Evolutionary conservation across 208 protist species (phyloP), one percentile per base, ranked within the genome.

Genomic region (Crithidia mellificae): DNA sequence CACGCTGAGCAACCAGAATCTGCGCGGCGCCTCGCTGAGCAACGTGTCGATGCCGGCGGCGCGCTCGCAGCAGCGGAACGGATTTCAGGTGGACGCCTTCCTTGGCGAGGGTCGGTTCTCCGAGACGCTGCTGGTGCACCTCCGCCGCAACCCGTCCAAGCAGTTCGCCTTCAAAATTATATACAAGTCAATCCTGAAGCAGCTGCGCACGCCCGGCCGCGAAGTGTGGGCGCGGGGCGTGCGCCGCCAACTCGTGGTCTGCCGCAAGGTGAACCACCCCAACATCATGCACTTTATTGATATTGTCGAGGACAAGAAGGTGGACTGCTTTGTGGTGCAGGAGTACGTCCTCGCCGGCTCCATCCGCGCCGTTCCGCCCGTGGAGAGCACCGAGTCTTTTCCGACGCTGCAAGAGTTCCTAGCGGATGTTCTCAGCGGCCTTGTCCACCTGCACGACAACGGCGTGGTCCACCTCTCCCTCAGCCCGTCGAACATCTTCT

Each of bases 401-500:
- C 68, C 67, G 2, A 78, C 79, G 11, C 41, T 95, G 56, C 63
- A 76, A 55, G 53, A 65, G 38, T 74, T 92, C 63, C 65, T 95
- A 29, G 62, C 55, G 19, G 85, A 95, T 57, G 81, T 92, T 15
- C 74, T 95, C 12, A 62, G 58, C 50, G 90, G 77, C 1, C 51
- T 93, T n/a, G 64, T 81, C 7, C 62, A 82, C 30, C 64, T 95
- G 30, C 90, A 95, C 71, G 75, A 81, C 67, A 92, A 93, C 74
- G 71, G 74, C 19, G 55, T 93, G 7, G 65, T 80, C 14, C 84
- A 93, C 55, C 58, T 93, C 20, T 78, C 53, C 38, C 61, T 95
- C 24, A 59, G 54, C 3, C 90, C 90, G 25, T 75, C 77, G 17
- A 95, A 93, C 74, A 86, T 95, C 39, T 93, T 92, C 70, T 91